Evolutionary conservation across 2,329 filamentous ascomycete genomes (phyloP).

Genomic region (Biscogniauxia sp.): DNA sequence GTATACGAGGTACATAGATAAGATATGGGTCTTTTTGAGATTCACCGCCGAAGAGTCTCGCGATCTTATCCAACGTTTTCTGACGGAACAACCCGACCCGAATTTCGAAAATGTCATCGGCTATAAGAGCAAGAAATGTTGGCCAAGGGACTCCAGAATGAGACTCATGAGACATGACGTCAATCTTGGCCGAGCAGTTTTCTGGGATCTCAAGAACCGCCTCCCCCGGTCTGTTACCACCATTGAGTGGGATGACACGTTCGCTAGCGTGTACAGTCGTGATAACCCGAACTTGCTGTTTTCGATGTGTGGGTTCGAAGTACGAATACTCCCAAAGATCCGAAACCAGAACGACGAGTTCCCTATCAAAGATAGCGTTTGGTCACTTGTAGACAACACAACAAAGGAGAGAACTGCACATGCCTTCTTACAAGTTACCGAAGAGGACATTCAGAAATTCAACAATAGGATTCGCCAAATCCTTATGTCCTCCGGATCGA

Average conservation of each 20-base stretch:
- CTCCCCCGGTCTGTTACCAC: constrained; percentile 92
- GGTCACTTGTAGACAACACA: constrained; percentile 94
- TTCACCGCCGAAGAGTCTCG: constrained; percentile 93
- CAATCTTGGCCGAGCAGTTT: constrained; percentile 93
- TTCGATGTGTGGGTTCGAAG: constrained; percentile 97
- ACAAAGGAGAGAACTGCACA: constrained; percentile 97
- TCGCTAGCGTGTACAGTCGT: constrained; percentile 94
- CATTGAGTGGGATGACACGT: constrained; percentile 98
- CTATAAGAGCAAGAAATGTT: constrained; percentile 99
- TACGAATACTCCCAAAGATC: constrained; percentile 91
- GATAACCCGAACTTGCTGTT: constrained; percentile 97
- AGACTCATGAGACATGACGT: constrained; percentile 98
- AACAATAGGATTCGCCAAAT: constrained; percentile 99
- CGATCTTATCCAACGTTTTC: constrained; percentile 93
- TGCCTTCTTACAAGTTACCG: constrained; percentile 95
- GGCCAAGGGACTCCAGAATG: constrained; percentile 97
- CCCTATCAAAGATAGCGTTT: constrained; percentile 95
- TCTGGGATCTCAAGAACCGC: constrained; percentile 98
- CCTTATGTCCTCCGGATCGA: constrained; percentile 98
- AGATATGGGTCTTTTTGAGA: constrained; percentile 96
- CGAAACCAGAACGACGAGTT: constrained; percentile 96
- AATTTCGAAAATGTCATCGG: constrained; percentile 99
- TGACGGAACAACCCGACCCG: constrained; percentile 96
- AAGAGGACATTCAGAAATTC: constrained; percentile 98
- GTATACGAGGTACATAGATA: constrained; percentile 98